Conservation (phyloP, 208 protist species). For the Leishmania guyanensis region DNA sequence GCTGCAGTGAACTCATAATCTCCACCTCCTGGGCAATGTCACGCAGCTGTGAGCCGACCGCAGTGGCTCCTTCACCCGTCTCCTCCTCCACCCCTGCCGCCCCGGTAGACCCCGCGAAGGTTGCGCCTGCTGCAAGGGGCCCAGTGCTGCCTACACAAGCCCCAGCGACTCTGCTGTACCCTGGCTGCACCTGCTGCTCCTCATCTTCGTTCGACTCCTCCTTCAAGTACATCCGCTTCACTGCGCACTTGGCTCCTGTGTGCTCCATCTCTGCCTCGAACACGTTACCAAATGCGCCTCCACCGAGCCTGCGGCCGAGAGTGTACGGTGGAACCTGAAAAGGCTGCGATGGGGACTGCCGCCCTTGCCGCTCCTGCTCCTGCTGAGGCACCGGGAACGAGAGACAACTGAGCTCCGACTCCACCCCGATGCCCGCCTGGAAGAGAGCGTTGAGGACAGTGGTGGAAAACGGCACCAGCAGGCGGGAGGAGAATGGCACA, state of each 20-base stretch:
- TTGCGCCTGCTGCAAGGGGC: neutral
- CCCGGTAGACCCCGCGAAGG: neutral
- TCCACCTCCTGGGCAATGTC: conserved; percentile 84
- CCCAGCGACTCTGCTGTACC: conserved; percentile 5
- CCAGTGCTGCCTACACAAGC: neutral
- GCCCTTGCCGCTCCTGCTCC: conserved; percentile 16
- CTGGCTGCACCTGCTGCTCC: conserved; percentile 15
- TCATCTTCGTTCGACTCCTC: conserved; percentile 39
- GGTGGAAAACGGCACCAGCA: conserved; percentile 50
- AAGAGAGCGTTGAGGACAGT: conserved; percentile 47
- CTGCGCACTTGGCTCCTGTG: conserved; percentile 65
- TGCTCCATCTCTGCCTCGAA: conserved; percentile 84
- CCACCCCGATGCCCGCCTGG: conserved; percentile 50
- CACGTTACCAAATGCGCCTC: conserved; percentile 80
- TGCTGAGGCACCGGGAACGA: conserved; percentile 18
- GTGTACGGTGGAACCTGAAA: conserved; percentile 69
- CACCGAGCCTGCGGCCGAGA: conserved; percentile 74
- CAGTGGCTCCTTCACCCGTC: conserved; percentile 15
- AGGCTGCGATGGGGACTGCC: conserved; percentile 22
- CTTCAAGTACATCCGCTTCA: conserved; percentile 88
- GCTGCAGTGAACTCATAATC: conserved; percentile 79
- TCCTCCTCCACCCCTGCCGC: conserved; percentile 5
- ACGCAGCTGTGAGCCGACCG: conserved; percentile 50
- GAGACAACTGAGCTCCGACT: conserved; percentile 40
- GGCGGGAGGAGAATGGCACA: conserved; percentile 35